Evolutionary conservation across 345 rosid genomes (phyloP).

Genomic region (Syzygium grande): DNA sequence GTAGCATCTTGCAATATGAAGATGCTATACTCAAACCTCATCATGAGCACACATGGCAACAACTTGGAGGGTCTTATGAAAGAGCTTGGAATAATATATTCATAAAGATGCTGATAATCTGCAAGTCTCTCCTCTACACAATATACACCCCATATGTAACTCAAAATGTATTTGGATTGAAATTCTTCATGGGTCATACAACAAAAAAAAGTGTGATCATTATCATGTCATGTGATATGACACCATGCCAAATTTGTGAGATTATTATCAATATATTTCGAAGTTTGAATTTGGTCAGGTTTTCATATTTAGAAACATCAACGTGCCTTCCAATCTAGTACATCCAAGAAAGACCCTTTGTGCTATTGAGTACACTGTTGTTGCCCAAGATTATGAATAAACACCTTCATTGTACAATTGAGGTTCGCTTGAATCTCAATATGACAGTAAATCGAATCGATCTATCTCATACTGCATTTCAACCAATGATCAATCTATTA

Average conservation of each 20-base stretch:
- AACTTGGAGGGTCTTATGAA: background rate
- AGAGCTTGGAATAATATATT: background rate
- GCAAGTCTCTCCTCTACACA: background rate
- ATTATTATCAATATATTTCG: background rate
- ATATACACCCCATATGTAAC: background rate
- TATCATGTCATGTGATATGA: background rate
- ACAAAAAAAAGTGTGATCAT: background rate
- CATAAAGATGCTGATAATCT: background rate
- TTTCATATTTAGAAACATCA: background rate
- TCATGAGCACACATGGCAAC: background rate
- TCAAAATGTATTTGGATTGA: background rate
- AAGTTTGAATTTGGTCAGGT: background rate
- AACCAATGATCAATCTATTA: background rate
- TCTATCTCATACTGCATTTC: background rate
- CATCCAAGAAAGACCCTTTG: background rate
- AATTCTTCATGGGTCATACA: background rate
- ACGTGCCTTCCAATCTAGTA: background rate
- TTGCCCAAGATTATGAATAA: background rate
- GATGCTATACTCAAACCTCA: background rate
- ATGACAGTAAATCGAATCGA: background rate
- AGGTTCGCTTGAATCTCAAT: background rate
- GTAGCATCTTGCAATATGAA: background rate
- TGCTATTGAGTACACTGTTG: background rate
- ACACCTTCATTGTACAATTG: background rate
- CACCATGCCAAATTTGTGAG: background rate